A percentile compares a stretch with the other conserved stretches of the same genome.
These are phyloP conservation scores for Aspergillus carbonarius DNA, from an alignment of 2,329 filamentous ascomycete genomes.

Conservation along the genomic window DNA sequence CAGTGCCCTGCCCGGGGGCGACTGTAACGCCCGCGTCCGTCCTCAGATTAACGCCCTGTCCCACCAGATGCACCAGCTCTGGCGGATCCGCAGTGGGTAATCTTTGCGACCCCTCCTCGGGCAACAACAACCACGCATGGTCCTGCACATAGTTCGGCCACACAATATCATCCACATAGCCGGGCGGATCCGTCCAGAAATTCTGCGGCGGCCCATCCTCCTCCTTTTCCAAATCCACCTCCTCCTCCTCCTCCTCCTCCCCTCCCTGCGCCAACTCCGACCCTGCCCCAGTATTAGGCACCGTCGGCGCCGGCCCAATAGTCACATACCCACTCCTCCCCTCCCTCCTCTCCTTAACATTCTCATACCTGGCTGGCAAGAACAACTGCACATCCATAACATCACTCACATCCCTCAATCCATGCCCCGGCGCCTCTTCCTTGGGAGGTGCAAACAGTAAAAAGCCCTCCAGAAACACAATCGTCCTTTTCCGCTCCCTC, in stretches of 20 bases:
- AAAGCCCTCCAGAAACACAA: constrained; percentile 68
- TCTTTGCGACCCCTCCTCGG: constrained; percentile 48
- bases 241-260: constrained; percentile 6
- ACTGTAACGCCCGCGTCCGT: constrained; percentile 49
- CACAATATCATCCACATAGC: constrained; percentile 90
- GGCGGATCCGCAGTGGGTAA: constrained; percentile 11
- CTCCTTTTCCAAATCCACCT: constrained; percentile 30
- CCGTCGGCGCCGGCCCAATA: constrained; percentile 38
- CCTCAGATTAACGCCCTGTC: constrained; percentile 35
- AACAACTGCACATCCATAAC: constrained; percentile 74
- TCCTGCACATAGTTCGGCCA: constrained; percentile 91
- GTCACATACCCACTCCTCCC: constrained; percentile 49
- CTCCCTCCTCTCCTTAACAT: constrained; percentile 42
- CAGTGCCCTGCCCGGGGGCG: constrained; percentile 54
- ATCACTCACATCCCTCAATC: constrained; percentile 30
- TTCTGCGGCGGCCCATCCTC: constrained; percentile 57
- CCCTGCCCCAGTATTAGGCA: neutral
- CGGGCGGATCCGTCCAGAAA: constrained; percentile 93
- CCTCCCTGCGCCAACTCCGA: neutral
- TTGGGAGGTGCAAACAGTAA: constrained; percentile 65
- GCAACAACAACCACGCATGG: constrained; percentile 76
- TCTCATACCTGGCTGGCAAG: constrained; percentile 64
- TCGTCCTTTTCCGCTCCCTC: too few relatives aligned
- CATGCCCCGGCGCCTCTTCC: constrained; percentile 23
- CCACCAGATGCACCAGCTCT: constrained; percentile 31